Conservation (phyloP, 148 eudicot species). For the Rhododendron ovatum region DNA sequence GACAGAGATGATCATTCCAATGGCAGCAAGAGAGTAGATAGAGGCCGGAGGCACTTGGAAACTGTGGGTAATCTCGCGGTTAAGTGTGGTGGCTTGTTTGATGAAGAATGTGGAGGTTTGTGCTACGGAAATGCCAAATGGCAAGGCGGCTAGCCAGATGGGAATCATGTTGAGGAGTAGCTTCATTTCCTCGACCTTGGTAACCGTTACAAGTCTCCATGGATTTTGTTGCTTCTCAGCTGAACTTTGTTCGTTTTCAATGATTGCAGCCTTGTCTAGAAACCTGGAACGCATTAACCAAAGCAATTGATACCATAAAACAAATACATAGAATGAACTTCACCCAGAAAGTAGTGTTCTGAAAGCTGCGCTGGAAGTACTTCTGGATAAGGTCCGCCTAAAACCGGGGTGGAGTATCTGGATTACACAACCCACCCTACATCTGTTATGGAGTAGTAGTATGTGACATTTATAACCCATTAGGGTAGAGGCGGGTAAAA, state of each 20-base stretch:
- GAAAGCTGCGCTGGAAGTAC: not conserved
- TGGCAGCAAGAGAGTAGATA: slow-evolving; percentile 39
- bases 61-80: slow-evolving; percentile 28
- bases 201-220: slow-evolving; percentile 61
- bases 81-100: slow-evolving; percentile 48
- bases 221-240: slow-evolving; percentile 29
- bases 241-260: slow-evolving; percentile 21
- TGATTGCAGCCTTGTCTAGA: slow-evolving; percentile 71
- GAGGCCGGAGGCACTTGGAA: slow-evolving; percentile 67
- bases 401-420: not conserved
- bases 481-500: not conserved
- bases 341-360: not conserved
- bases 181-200: slow-evolving; percentile 65
- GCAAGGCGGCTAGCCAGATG: slow-evolving; percentile 58
- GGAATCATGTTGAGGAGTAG: slow-evolving; percentile 61
- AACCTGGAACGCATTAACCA: slow-evolving; percentile 34
- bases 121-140: slow-evolving; percentile 53
- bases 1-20: slow-evolving; percentile 60
- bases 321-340: not conserved
- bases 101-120: slow-evolving; percentile 70
- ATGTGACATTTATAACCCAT: not conserved
- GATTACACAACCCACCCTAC: not conserved
- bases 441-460: not conserved
- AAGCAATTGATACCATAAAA: not conserved
- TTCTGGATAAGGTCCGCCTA: not conserved